Percentiles rank a stretch among this genome's conserved stretches.
phyloP scores from a whole-genome alignment of 2,329 filamentous ascomycete species.

The Calonectria crousiana region DNA sequence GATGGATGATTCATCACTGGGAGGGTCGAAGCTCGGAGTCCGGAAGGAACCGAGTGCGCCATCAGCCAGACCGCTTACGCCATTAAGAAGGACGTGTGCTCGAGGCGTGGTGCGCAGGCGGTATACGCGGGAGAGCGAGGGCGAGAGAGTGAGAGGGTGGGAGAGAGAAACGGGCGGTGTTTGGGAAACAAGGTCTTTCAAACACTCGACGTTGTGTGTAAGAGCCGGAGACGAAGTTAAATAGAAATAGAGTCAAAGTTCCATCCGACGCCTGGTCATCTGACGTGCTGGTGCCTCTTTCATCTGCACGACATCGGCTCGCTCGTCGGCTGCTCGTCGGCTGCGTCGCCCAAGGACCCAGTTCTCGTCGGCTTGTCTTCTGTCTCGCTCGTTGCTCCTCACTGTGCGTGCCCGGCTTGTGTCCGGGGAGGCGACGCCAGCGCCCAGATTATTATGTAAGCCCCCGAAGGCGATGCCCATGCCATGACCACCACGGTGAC shows the following conservation, averaged over 20 bases:
- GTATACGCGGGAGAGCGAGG: background rate
- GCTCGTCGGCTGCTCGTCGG: conserved; percentile 15
- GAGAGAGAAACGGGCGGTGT: background rate
- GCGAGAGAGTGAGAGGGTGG: background rate
- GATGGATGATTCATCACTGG: conserved; percentile 26
- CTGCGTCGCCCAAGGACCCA: conserved; percentile 7
- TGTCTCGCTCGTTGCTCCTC: background rate
- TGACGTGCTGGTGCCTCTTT: conserved; percentile 6
- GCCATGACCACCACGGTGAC: background rate
- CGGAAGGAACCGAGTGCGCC: conserved; percentile 19
- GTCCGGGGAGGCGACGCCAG: background rate
- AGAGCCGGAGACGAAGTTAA: background rate
- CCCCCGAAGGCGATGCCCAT: background rate
- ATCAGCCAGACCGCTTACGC: conserved; percentile 25
- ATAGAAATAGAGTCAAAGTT: background rate
- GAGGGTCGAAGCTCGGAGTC: conserved; percentile 9
- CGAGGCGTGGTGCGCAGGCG: background rate
- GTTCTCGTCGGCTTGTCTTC: conserved; percentile 7
- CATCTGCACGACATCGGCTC: conserved; percentile 21
- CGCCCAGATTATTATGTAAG: background rate
- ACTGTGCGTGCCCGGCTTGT: background rate
- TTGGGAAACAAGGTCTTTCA: background rate
- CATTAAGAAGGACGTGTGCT: background rate
- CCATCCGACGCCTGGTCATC: background rate
- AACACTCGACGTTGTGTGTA: background rate